phyloP scores from a whole-genome alignment of 2,329 filamentous ascomycete genomes.

The Penicillium oxalicum region DNA sequence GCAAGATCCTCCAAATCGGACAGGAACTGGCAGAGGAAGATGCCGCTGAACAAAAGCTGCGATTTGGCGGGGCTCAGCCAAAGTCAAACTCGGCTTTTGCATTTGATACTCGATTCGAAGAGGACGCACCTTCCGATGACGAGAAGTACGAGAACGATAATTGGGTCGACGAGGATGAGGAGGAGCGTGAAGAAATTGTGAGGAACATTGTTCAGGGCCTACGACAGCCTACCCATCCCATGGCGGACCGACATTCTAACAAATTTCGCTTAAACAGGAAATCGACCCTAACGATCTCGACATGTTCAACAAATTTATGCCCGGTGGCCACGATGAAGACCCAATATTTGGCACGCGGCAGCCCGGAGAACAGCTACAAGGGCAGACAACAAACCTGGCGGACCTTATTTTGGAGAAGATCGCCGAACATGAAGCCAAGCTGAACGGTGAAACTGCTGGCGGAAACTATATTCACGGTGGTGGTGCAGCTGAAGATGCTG shows the following conservation, averaged over 20 bases:
- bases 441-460: slow-evolving; percentile 39
- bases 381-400: slow-evolving; percentile 69
- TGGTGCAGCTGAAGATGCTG: slow-evolving; percentile 66
- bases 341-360: slow-evolving; percentile 61
- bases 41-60: slow-evolving; percentile 43
- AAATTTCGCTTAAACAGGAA: slow-evolving; percentile 47
- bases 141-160: slow-evolving; percentile 54
- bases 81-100: slow-evolving; percentile 63
- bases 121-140: slow-evolving; percentile 44
- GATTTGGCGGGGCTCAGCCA: slow-evolving; percentile 35
- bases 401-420: slow-evolving; percentile 94
- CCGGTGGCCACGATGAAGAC: slow-evolving; percentile 60
- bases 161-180: slow-evolving; percentile 74
- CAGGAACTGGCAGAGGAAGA: slow-evolving; percentile 85
- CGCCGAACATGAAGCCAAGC: slow-evolving; percentile 74
- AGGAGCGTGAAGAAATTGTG: slow-evolving; percentile 44
- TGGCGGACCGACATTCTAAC: slow-evolving; percentile 6
- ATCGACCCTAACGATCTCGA: slow-evolving; percentile 84
- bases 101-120: slow-evolving; percentile 69
- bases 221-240: no score
- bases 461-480: slow-evolving; percentile 45
- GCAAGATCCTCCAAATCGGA: slow-evolving; percentile 82
- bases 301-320: slow-evolving; percentile 85
- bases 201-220: slow-evolving; percentile 5
- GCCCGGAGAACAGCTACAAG: slow-evolving; percentile 40